Percentiles rank a stretch among this genome's conserved stretches.
Conservation (phyloP, 2,329 filamentous ascomycete genomes). For the Fusarium buxicola region DNA sequence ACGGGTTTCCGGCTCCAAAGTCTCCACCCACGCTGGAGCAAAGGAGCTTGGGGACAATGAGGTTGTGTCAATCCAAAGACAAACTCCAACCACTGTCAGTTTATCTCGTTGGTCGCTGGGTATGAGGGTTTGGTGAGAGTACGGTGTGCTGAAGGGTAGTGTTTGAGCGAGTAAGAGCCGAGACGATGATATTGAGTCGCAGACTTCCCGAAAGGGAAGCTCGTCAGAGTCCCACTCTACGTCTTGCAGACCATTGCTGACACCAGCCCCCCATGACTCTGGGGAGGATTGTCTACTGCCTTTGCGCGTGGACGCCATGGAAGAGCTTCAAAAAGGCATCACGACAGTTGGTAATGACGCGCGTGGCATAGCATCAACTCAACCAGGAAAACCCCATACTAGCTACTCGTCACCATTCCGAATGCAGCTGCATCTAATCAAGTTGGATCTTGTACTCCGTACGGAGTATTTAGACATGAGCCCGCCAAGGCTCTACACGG, state of each 20-base stretch:
- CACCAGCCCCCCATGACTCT: no score
- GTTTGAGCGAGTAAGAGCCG: conserved; percentile 37
- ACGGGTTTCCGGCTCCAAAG: conserved; percentile 17
- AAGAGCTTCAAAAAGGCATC: background rate
- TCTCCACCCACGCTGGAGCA: conserved; percentile 26
- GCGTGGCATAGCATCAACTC: conserved; percentile 11
- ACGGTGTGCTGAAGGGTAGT: conserved; percentile 1
- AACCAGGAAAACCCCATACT: background rate
- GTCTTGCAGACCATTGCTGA: no score
- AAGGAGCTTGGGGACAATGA: conserved; percentile 28
- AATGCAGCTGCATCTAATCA: conserved; percentile 27
- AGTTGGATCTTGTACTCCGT: conserved; percentile 3
- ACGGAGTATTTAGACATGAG: conserved; percentile 7
- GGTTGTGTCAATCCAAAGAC: conserved; percentile 32
- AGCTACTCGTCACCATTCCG: conserved; percentile 2
- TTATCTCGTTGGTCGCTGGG: conserved; percentile 20
- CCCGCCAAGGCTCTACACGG: background rate
- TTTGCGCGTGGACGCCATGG: background rate
- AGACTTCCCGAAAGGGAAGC: conserved; percentile 16
- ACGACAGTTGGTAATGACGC: conserved; percentile 16
- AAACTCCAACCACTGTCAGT: conserved; percentile 11
- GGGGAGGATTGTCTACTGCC: background rate
- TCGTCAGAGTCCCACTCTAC: conserved; percentile 2
- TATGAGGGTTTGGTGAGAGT: conserved; percentile 8
- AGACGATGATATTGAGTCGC: background rate